These are phyloP conservation scores for Pseudopyricularia javanii DNA, from an alignment of 2,329 filamentous ascomycete genomes.

Conservation along the genomic window DNA sequence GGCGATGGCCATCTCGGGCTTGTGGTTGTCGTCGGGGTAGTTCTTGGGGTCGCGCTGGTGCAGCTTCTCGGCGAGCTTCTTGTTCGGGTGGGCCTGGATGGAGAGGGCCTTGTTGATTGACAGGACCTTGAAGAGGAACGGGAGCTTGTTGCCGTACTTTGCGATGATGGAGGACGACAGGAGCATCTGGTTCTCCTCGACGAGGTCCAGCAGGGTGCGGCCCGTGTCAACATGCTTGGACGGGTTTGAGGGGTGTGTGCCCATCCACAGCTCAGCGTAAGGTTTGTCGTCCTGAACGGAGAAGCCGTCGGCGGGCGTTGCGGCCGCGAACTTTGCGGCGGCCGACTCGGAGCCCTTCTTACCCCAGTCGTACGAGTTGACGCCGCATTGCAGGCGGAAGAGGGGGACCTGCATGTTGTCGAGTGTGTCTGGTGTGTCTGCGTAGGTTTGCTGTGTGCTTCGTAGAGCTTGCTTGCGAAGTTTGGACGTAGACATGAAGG, in stretches of 20 bases:
- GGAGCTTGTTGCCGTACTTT: slow-evolving; percentile 70
- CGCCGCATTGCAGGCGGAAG: slow-evolving; percentile 76
- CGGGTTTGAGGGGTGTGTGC: slow-evolving; percentile 89
- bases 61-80: slow-evolving; percentile 80
- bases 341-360: slow-evolving; percentile 82
- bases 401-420: slow-evolving; percentile 61
- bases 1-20: slow-evolving; percentile 98
- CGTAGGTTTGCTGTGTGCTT: background rate
- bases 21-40: slow-evolving; percentile 99
- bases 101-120: slow-evolving; percentile 93
- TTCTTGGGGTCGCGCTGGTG: slow-evolving; percentile 81
- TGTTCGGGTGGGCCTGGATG: slow-evolving; percentile 95
- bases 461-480: background rate
- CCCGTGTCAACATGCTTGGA: slow-evolving; percentile 80
- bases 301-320: slow-evolving; percentile 65
- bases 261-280: slow-evolving; percentile 99
- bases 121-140: slow-evolving; percentile 95
- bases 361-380: slow-evolving; percentile 99
- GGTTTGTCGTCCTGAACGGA: slow-evolving; percentile 75
- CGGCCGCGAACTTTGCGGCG: slow-evolving; percentile 78
- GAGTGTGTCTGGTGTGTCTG: background rate
- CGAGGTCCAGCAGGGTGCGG: slow-evolving; percentile 74
- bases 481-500: background rate
- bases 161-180: slow-evolving; percentile 62
- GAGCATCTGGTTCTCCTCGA: slow-evolving; percentile 75